These are phyloP conservation scores for Cladophialophora psammophila DNA, from an alignment of 2,329 filamentous ascomycete genomes.

Conservation along the genomic window DNA sequence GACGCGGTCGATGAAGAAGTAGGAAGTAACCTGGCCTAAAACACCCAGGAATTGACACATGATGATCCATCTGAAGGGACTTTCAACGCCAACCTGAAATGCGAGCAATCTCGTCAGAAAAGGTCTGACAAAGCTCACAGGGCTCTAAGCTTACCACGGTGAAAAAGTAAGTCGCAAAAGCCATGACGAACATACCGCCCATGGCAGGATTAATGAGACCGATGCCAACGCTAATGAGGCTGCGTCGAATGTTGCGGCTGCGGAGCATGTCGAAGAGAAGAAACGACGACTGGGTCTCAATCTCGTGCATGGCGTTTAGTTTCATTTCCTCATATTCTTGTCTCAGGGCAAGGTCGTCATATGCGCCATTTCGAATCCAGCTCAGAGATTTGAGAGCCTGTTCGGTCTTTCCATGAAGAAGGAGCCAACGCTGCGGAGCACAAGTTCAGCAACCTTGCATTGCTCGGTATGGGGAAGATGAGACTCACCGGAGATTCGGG, in stretches of 20 bases:
- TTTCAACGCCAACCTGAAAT: neutral
- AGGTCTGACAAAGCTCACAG: neutral
- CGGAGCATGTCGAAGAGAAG: neutral
- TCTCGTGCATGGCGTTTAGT: neutral
- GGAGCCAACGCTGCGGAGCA: neutral
- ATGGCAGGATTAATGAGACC: conserved; percentile 1
- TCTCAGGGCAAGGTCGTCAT: neutral
- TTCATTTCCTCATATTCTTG: conserved; percentile 1
- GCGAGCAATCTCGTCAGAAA: neutral
- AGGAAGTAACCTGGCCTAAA: neutral
- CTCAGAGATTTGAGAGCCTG: neutral
- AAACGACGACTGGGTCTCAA: neutral
- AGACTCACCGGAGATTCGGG: neutral
- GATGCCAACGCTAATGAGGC: neutral
- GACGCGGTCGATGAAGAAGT: neutral
- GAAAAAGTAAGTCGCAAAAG: neutral
- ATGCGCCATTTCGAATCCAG: neutral
- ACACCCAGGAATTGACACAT: neutral
- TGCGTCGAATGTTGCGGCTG: neutral
- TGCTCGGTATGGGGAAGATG: neutral
- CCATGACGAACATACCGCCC: neutral
- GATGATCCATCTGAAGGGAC: neutral
- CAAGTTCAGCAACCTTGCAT: neutral
- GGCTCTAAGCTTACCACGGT: neutral
- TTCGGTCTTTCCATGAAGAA: neutral